Percentiles rank a stretch among this genome's conserved stretches.
Conservation (phyloP, 345 rosid genomes). For the Durio zibethinus region DNA sequence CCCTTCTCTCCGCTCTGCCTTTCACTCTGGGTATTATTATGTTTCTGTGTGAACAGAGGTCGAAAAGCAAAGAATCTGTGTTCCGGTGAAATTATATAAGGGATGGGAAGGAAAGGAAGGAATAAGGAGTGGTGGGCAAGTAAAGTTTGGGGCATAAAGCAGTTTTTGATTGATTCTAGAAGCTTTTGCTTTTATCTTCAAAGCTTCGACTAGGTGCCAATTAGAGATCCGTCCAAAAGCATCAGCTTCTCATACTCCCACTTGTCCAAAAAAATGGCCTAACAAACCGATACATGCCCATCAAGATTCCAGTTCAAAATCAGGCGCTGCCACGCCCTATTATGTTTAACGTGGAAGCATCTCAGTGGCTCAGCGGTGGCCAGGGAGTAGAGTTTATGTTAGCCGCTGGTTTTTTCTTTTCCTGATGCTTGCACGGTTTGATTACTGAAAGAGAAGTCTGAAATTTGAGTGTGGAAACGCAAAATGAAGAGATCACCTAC, state of each 20-base stretch:
- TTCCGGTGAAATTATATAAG: not conserved
- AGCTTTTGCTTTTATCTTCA: constrained; percentile 12
- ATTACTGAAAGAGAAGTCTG: too few relatives aligned
- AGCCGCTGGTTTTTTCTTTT: too few relatives aligned
- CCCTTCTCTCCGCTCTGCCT: not conserved
- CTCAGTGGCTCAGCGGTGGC: too few relatives aligned
- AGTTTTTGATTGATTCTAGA: constrained; percentile 2
- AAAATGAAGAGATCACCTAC: too few relatives aligned
- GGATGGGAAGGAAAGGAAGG: constrained; percentile 26
- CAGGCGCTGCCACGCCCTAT: too few relatives aligned
- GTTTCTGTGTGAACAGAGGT: not conserved
- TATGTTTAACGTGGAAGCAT: too few relatives aligned
- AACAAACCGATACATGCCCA: not conserved
- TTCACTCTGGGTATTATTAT: not conserved
- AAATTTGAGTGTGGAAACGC: too few relatives aligned
- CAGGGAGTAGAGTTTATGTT: too few relatives aligned
- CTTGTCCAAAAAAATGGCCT: not conserved
- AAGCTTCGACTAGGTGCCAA: not conserved
- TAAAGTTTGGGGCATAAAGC: constrained; percentile 17
- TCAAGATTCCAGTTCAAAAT: not conserved
- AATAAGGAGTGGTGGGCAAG: constrained; percentile 21
- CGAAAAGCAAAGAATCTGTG: constrained; percentile 22
- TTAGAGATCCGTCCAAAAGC: not conserved
- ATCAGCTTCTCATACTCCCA: not conserved
- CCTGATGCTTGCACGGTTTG: too few relatives aligned